Percentiles rank a stretch among this genome's conserved stretches.
phyloP scores from a whole-genome alignment of 2,329 filamentous ascomycete genomes.

The Alternaria panax region DNA sequence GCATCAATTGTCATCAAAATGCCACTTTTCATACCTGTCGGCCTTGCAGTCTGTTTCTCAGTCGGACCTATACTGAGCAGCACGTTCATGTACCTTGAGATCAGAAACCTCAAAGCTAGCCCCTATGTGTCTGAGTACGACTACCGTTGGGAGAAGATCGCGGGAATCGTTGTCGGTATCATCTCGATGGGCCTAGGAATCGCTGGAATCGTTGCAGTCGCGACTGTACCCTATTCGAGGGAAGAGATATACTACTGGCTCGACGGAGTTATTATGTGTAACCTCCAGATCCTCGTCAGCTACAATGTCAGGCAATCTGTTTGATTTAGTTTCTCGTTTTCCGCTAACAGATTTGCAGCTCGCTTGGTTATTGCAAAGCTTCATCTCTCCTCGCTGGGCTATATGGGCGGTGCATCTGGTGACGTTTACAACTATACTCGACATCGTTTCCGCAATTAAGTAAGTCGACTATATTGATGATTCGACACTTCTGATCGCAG shows the following conservation, averaged over 20 bases:
- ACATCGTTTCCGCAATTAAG: slow-evolving; percentile 6
- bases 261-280: slow-evolving; percentile 12
- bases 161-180: not conserved
- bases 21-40: slow-evolving; percentile 6
- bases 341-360: slow-evolving; percentile 9
- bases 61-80: slow-evolving; percentile 6
- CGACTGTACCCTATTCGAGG: slow-evolving; percentile 6
- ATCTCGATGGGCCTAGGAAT: slow-evolving; percentile 1
- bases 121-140: not conserved
- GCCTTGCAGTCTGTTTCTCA: slow-evolving; percentile 10
- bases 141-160: slow-evolving; percentile 7
- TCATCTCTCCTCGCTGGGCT: slow-evolving; percentile 8
- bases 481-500: not conserved
- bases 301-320: slow-evolving; percentile 6
- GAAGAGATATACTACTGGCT: slow-evolving; percentile 9
- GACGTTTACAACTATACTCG: slow-evolving; percentile 4
- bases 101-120: not conserved
- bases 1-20: slow-evolving; percentile 2
- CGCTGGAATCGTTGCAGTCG: slow-evolving; percentile 6
- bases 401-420: slow-evolving; percentile 10
- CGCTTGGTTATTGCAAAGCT: not conserved
- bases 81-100: slow-evolving; percentile 7
- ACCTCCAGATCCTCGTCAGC: slow-evolving; percentile 12
- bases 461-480: not conserved
- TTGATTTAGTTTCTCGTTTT: not conserved